These are phyloP conservation scores for Emmonsia crescens DNA, from an alignment of 2,329 filamentous ascomycete species.

Conservation along the genomic window DNA sequence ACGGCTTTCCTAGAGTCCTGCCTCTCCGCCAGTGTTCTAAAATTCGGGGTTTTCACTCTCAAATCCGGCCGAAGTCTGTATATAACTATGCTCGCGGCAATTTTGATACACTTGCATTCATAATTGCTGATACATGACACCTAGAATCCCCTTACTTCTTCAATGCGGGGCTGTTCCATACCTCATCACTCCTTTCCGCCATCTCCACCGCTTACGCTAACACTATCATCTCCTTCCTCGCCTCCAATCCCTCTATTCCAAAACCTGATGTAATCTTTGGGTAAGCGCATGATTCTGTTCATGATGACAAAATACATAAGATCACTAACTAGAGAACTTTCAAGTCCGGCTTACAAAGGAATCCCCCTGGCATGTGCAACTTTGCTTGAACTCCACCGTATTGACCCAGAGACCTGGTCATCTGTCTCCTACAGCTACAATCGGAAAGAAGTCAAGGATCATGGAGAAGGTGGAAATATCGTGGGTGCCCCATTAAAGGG, in stretches of 20 bases:
- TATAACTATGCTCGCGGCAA: background rate
- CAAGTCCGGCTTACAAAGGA: conserved; percentile 79
- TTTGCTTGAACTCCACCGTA: conserved; percentile 60
- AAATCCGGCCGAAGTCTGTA: conserved; percentile 63
- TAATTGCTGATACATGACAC: background rate
- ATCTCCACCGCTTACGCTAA: conserved; percentile 73
- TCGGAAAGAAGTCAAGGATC: conserved; percentile 90
- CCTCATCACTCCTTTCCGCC: conserved; percentile 62
- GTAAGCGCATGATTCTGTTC: background rate
- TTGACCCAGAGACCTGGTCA: conserved; percentile 55
- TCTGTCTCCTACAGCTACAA: conserved; percentile 79
- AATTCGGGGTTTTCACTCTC: conserved; percentile 49
- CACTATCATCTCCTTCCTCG: conserved; percentile 18
- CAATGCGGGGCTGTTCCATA: conserved; percentile 87
- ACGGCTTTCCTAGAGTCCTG: conserved; percentile 28
- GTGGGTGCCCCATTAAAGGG: conserved; percentile 78
- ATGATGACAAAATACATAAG: background rate
- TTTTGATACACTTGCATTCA: background rate
- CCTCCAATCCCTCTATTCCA: conserved; percentile 29
- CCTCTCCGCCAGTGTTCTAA: conserved; percentile 31
- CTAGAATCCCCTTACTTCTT: conserved; percentile 83
- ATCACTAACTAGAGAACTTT: background rate
- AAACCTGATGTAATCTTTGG: conserved; percentile 79
- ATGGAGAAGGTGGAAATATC: conserved; percentile 88
- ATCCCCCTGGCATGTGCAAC: conserved; percentile 79